Percentiles rank a stretch among this genome's conserved stretches.
Evolutionary conservation across 306 rosid genomes (phyloP).

Genomic region (Fagus sylvatica): DNA sequence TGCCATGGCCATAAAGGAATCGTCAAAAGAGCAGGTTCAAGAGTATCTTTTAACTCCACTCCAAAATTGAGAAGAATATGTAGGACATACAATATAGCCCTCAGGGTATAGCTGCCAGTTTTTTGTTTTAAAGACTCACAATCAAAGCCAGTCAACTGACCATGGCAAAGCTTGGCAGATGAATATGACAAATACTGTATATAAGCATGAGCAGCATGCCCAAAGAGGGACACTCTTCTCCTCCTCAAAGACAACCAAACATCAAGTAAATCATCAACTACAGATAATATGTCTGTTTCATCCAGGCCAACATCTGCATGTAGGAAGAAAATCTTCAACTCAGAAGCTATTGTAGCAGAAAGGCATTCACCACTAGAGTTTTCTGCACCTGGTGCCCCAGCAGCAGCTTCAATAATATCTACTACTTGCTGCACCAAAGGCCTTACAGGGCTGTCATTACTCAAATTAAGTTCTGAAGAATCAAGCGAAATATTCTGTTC

Average conservation of each 20-base stretch:
- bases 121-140: slow-evolving; percentile 63
- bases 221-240: slow-evolving; percentile 90
- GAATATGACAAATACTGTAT: slow-evolving; percentile 78
- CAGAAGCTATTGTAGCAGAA: slow-evolving; percentile 67
- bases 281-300: slow-evolving; percentile 45
- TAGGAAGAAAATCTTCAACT: slow-evolving; percentile 57
- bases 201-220: slow-evolving; percentile 85
- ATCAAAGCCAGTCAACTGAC: slow-evolving; percentile 54
- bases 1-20: slow-evolving; percentile 97
- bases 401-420: slow-evolving; percentile 72
- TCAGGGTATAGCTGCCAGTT: slow-evolving; percentile 74
- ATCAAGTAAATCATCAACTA: slow-evolving; percentile 59
- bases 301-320: slow-evolving; percentile 50
- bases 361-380: slow-evolving; percentile 68
- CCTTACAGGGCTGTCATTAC: slow-evolving; percentile 39
- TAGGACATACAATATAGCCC: slow-evolving; percentile 80
- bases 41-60: slow-evolving; percentile 75
- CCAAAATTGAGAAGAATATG: slow-evolving; percentile 95
- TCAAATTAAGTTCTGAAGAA: slow-evolving; percentile 40
- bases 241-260: slow-evolving; percentile 89
- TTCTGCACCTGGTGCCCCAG: slow-evolving; percentile 76
- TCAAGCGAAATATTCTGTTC: slow-evolving; percentile 42
- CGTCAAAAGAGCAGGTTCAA: slow-evolving; percentile 60
- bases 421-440: slow-evolving; percentile 52
- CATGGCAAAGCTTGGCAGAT: slow-evolving; percentile 50